Evolutionary conservation across 208 protist genomes (phyloP), one percentile per base, ranked within the genome.

Genomic region (Trypanosoma vivax): DNA sequence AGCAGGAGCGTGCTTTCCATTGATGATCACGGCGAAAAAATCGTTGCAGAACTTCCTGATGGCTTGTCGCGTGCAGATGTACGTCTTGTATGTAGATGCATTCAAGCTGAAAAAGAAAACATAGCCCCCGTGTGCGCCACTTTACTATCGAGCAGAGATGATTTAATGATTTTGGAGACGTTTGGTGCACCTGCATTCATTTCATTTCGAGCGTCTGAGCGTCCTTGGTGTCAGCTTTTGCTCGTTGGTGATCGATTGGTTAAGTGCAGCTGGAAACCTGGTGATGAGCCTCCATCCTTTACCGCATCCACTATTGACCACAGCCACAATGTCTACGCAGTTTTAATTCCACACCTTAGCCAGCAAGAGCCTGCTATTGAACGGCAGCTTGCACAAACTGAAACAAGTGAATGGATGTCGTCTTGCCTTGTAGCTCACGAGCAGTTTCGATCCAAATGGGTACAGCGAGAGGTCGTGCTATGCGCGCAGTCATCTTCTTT

Each of bases 401-500:
- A 14, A 23, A 19, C 38, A 43, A 27, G 16, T 5, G 3, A 50
- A 16, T 10, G 21, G 5, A 5, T n/a, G 1, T 30, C 16, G 16
- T 35, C 18, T 6, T 18, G n/a, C 24, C 54, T 54, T 42, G 37
- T 66, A 9, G 24, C 60, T 28, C 45, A 65, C 18, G 30, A 54
- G 7, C 30, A 60, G 14, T 21, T 37, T 13, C 3, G 27, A 10
- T 16, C 34, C 31, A 18, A 25, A 18, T 66, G 60, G 43, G 49
- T 40, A 9, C 31, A 47, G 7, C 31, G 46, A 30, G 34, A 40
- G 28, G 35, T 66, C 18, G 40, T 18, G 28, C 16, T 71, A 13
- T 23, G 38, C 14, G 27, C 43, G 5, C 50, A 59, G 24, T 59
- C 65, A 18, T 21, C 49, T n/a, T 59, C 51, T 16, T 23, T 79